Base-by-base conservation (phyloP, 306 rosid genomes). In the Sophora flavescens region DNA sequence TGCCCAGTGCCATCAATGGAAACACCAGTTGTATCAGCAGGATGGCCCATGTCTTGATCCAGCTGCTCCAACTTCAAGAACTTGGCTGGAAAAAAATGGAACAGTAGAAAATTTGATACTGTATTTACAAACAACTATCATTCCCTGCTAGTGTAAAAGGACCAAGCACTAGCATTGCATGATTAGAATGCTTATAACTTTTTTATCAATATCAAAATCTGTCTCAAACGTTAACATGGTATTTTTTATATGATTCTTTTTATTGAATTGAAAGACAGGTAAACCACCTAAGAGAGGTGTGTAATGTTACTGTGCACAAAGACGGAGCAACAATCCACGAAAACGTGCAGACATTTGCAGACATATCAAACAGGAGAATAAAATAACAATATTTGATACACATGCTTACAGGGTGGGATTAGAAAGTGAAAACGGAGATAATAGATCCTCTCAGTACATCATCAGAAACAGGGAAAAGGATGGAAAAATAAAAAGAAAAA, bases 1-100 rank as follows among this genome's bases (percentile, higher is more conserved):
- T 90, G 97, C 83, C 98, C 98, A 42, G 98, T 94, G 79, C 97
- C 96, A 85, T 92, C 98, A 72, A 85, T 69, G 73, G 98, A 92
- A 82, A 90, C 87, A 71, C 93, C 96, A 74, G 77, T 72, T n/a
- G 91, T 71, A 78, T 92, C 98, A 47, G 86, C 68, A 62, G 92
- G 92, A 80, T 76, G 78, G 42, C 82, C 80, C 50, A 76, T 58
- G 81, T 94, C 98, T 78, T 89, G 98, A 79, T 94, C 98, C 83
- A 94, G 63, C 88, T 92, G 97, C 89, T 94, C 98, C 83, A 94
- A 81, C 92, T 87, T 94, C 86, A 94, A 88, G 85, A 94, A 94
- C 88, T 94, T 94, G 83, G 98, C 98, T 94, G 93, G 42, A 80
- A 81, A 65, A 45, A 28, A 54, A 45, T 63, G 8, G 41, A 64